Percentiles rank a stretch among this genome's conserved stretches.
Conservation (phyloP, 2,329 filamentous ascomycete genomes). For the Pyrenochaeta sp. region DNA sequence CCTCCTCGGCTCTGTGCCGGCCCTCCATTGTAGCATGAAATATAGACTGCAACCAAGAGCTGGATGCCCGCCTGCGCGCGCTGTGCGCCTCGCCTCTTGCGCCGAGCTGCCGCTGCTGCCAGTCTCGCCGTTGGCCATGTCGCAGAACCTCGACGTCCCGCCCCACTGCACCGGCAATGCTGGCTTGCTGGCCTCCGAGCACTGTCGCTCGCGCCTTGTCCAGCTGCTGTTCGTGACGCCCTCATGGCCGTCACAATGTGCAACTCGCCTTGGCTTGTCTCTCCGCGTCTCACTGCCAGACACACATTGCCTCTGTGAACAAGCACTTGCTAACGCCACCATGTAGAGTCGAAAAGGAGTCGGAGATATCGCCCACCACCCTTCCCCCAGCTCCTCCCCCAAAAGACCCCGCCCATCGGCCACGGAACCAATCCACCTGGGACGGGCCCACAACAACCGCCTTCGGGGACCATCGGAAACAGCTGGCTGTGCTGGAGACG, state of each 20-base stretch:
- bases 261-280: slow-evolving; percentile 24
- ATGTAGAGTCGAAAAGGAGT: slow-evolving; percentile 55
- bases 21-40: too few relatives aligned
- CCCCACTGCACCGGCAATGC: slow-evolving; percentile 7
- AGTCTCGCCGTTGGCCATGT: slow-evolving; percentile 18
- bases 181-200: background rate
- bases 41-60: too few relatives aligned
- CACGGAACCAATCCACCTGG: slow-evolving; percentile 58
- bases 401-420: slow-evolving; percentile 44
- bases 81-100: slow-evolving; percentile 25
- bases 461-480: slow-evolving; percentile 75
- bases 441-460: slow-evolving; percentile 66
- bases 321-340: slow-evolving; percentile 36
- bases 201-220: slow-evolving; percentile 11
- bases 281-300: slow-evolving; percentile 33
- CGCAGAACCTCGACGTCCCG: slow-evolving; percentile 23
- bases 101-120: slow-evolving; percentile 17
- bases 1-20: too few relatives aligned
- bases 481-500: slow-evolving; percentile 73
- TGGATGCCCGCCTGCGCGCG: slow-evolving; percentile 20
- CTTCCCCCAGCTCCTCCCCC: slow-evolving; percentile 46
- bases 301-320: slow-evolving; percentile 13
- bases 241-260: slow-evolving; percentile 19
- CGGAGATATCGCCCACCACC: slow-evolving; percentile 53
- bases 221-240: slow-evolving; percentile 11